Evolutionary conservation across 2,329 filamentous ascomycete species (phyloP), one percentile per base, ranked within the genome.

Genomic region (Pyrenophora tritici-repentis): DNA sequence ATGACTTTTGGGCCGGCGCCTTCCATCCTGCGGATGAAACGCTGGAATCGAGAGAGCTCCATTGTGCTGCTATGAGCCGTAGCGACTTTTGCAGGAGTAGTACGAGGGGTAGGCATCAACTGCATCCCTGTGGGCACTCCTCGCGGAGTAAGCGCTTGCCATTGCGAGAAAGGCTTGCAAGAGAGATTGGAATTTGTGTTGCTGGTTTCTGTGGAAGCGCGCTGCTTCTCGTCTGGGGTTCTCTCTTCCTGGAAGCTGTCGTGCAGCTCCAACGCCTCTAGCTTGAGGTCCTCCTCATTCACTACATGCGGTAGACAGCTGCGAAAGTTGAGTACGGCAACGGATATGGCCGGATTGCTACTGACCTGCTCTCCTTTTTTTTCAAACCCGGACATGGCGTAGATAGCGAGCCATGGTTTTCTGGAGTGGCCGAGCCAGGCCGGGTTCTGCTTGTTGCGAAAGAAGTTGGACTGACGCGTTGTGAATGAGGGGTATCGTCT

Each of bases 21-120:
- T 8, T 81, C 78, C 82, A 86, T 85, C 42, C 79, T 76, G 29
- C 76, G 73, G 40, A 84, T 78, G 57, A 84, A 81, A 7, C 78
- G 76, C 63, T 83, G 80, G 50, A 85, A 73, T 7, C 76, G 68
- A 16, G 63, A 72, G 29, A 69, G 64, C 20, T 68, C 66, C 6
- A 65, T 18, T 7, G 61, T 53, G 24, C 50, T 66, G 44, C 55
- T 65, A 12, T 63, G 59, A 3, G 56, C 47, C 20, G 55, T 47
- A 10, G 59, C 48, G 16, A 55, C 54, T 20, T 64, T 65, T 4
- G 56, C 50, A 14, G 54, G 40, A n/a, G 40, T 43, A 1, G 59
- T 50, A 33, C 53, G 56, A 14, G 59, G 55, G 14, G 50, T 50
- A 18, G 61, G 52, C 17, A 58, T 56, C 26, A 67, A 58, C 29